Conservation (phyloP, 108 stramenopile genomes). For the Parietichytrium sp. region DNA sequence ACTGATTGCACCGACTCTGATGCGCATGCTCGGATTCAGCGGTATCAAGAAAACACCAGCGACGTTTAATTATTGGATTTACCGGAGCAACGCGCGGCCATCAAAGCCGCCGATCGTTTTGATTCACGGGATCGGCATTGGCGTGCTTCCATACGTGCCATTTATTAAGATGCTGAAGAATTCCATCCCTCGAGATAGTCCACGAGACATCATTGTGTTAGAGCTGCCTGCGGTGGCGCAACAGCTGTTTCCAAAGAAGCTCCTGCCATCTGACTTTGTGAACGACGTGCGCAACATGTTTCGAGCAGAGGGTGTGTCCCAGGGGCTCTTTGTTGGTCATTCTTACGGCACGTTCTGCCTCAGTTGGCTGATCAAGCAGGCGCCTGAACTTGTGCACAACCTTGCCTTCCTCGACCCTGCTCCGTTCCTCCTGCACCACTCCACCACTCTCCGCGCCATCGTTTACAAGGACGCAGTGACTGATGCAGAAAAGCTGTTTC, state of each 20-base stretch:
- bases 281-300: not conserved
- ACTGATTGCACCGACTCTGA: not conserved
- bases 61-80: not conserved
- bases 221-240: slow-evolving; percentile 6
- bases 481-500: slow-evolving; percentile 11
- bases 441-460: slow-evolving; percentile 6
- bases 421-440: not conserved
- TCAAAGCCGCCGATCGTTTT: slow-evolving; percentile 4
- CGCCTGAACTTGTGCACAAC: not conserved
- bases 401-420: slow-evolving; percentile 9
- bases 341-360: slow-evolving; percentile 3
- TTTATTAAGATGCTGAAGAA: not conserved
- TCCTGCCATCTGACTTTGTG: not conserved
- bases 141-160: not conserved
- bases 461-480: slow-evolving; percentile 27
- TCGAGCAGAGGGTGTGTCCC: not conserved
- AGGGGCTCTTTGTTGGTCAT: slow-evolving; percentile 2
- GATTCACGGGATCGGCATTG: slow-evolving; percentile 14
- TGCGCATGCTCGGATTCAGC: not conserved
- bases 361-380: not conserved
- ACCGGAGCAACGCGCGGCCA: not conserved
- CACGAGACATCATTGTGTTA: not conserved
- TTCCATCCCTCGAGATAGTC: not conserved
- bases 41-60: not conserved
- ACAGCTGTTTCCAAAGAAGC: not conserved